Percentiles rank a stretch among this genome's conserved stretches.
These are phyloP conservation scores for Eremochloa ophiuroides DNA, from an alignment of 176 grass and related monocot species.

Conservation along the genomic window DNA sequence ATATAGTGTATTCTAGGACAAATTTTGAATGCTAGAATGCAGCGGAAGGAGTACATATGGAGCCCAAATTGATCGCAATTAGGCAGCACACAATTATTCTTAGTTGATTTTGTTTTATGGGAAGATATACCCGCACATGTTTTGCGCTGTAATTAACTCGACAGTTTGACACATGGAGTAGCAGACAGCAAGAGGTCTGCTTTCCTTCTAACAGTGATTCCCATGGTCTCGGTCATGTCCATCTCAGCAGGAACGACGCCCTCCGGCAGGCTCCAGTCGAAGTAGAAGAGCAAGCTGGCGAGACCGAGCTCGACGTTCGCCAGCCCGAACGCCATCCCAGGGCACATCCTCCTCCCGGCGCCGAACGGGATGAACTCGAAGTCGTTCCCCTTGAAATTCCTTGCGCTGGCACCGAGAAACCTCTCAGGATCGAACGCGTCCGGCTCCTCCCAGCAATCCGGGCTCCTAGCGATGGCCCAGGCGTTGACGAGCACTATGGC, in stretches of 20 bases:
- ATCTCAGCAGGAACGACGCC: background rate
- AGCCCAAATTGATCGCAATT: too few relatives aligned
- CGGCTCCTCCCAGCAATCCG: background rate
- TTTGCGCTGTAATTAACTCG: too few relatives aligned
- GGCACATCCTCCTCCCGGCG: background rate
- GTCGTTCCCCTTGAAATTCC: background rate
- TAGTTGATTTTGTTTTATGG: too few relatives aligned
- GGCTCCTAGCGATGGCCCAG: background rate
- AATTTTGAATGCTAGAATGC: too few relatives aligned
- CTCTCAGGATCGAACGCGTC: background rate
- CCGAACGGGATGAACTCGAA: background rate
- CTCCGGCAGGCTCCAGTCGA: background rate
- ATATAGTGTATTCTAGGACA: too few relatives aligned
- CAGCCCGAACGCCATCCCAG: background rate
- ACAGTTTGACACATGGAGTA: background rate
- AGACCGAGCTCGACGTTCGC: background rate
- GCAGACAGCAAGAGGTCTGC: background rate
- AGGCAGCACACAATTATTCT: too few relatives aligned
- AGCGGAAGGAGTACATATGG: too few relatives aligned
- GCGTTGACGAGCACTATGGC: background rate
- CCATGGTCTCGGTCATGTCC: background rate
- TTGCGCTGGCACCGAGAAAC: background rate
- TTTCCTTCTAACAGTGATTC: background rate
- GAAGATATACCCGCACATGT: too few relatives aligned
- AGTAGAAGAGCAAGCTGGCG: background rate